Percentiles rank a stretch among this genome's conserved stretches.
Conservation (phyloP, 345 rosid species). For the Euphorbia lathyris region DNA sequence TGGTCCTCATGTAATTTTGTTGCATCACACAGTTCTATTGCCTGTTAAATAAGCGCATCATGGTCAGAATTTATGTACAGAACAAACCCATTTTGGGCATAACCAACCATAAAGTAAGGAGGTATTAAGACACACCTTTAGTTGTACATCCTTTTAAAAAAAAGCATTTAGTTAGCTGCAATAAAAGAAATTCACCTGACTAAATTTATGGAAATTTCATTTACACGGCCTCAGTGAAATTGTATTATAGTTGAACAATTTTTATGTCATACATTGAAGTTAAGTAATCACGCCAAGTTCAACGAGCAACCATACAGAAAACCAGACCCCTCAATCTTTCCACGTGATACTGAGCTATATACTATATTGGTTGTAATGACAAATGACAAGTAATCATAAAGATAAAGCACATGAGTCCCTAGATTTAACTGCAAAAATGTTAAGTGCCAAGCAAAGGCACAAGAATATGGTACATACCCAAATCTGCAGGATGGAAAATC, state of each 20-base stretch:
- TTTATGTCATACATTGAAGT: neutral
- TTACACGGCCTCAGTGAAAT: no score
- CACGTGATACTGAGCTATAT: neutral
- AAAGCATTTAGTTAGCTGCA: neutral
- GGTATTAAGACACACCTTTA: neutral
- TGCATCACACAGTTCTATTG: neutral
- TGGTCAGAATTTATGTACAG: neutral
- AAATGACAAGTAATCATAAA: neutral
- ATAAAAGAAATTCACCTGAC: neutral
- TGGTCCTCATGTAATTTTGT: neutral
- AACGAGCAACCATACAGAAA: neutral
- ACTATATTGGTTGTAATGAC: no score
- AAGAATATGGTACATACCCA: conserved; percentile 45
- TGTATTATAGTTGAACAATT: neutral
- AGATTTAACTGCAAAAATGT: neutral
- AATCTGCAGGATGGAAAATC: conserved; percentile 90
- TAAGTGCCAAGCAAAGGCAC: neutral
- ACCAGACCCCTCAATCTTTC: neutral
- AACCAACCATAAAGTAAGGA: neutral
- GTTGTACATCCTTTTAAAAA: neutral
- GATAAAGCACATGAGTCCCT: neutral
- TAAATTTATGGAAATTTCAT: neutral
- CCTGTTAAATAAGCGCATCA: no score
- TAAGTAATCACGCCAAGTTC: neutral
- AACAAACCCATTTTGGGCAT: neutral